A percentile compares a stretch with the other conserved stretches of the same genome.
Conservation (phyloP, 2,329 filamentous ascomycete genomes). For the Stachybotrys echinatus region DNA sequence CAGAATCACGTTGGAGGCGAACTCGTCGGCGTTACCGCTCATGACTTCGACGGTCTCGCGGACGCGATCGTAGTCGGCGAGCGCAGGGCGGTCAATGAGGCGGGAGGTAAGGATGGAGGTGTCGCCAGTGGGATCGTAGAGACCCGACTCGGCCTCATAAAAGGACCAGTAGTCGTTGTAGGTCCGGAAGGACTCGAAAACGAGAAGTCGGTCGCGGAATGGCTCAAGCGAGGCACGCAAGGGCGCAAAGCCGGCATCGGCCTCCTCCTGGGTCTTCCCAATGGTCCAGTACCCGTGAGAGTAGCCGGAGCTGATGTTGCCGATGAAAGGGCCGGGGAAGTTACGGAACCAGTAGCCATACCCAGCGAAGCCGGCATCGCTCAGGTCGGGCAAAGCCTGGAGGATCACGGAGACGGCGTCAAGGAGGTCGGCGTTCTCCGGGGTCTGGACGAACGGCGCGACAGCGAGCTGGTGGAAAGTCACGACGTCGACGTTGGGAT, state of each 20-base stretch:
- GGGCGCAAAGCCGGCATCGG: conserved; percentile 11
- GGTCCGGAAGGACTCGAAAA: conserved; percentile 13
- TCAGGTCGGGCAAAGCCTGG: conserved; percentile 23
- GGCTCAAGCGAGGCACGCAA: conserved; percentile 9
- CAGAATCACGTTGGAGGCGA: conserved; percentile 15
- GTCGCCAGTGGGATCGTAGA: conserved; percentile 14
- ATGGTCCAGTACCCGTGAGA: conserved; percentile 21
- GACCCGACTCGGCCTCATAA: conserved; percentile 16
- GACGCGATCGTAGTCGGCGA: conserved; percentile 11
- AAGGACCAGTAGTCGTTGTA: conserved; percentile 25
- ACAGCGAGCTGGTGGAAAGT: conserved; percentile 16
- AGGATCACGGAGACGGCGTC: conserved; percentile 20
- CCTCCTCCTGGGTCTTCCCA: conserved; percentile 14
- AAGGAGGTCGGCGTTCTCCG: conserved; percentile 18
- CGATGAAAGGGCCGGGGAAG: conserved; percentile 14
- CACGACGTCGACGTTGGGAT: conserved; percentile 15
- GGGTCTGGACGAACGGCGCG: conserved; percentile 10
- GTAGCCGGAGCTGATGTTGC: conserved; percentile 19
- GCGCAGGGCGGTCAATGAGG: conserved; percentile 15
- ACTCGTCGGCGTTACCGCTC: conserved; percentile 16
- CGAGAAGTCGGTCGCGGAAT: conserved; percentile 13
- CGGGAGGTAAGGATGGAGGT: conserved; percentile 19
- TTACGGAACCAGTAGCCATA: conserved; percentile 21
- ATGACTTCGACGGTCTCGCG: conserved; percentile 17
- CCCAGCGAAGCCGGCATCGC: conserved; percentile 21